Percentiles rank a stretch among this genome's conserved stretches.
phyloP scores from a whole-genome alignment of 1,284 basidiomycete genomes.

The Exobasidium cylindrosporum region DNA sequence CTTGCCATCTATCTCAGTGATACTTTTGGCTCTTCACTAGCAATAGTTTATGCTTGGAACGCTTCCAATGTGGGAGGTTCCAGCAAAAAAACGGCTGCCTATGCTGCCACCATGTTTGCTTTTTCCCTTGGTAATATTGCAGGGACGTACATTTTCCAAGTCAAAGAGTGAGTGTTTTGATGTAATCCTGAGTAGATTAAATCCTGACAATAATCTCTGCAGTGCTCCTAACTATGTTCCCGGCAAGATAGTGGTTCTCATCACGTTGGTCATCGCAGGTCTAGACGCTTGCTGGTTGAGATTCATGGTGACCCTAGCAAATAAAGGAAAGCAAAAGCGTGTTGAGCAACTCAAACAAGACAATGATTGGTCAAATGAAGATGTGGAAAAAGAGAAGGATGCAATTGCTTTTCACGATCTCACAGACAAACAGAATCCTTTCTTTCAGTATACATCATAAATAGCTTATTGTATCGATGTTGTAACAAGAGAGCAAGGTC shows the following conservation, averaged over 20 bases:
- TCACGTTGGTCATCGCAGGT: slow-evolving; percentile 63
- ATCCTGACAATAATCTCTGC: too few species aligned
- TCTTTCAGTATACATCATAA: slow-evolving; percentile 32
- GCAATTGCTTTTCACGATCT: slow-evolving; percentile 65
- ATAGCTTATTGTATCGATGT: not conserved
- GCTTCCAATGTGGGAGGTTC: slow-evolving; percentile 67
- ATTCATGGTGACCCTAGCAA: slow-evolving; percentile 63
- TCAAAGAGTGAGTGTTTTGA: slow-evolving; percentile 4
- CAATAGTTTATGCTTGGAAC: slow-evolving; percentile 67
- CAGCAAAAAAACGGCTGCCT: slow-evolving; percentile 63
- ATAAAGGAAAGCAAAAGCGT: slow-evolving; percentile 59
- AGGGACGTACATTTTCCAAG: slow-evolving; percentile 6
- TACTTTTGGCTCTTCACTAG: slow-evolving; percentile 61
- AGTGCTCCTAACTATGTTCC: slow-evolving; percentile 64
- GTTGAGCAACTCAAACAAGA: slow-evolving; percentile 60
- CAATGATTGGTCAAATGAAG: slow-evolving; percentile 63
- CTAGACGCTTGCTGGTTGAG: slow-evolving; percentile 61
- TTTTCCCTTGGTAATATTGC: slow-evolving; percentile 64
- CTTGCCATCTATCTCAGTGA: slow-evolving; percentile 66
- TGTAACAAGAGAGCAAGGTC: too few species aligned
- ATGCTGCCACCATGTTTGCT: slow-evolving; percentile 64
- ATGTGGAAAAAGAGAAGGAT: slow-evolving; percentile 63
- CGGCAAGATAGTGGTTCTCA: slow-evolving; percentile 66
- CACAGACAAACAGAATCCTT: slow-evolving; percentile 63
- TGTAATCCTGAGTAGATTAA: too few species aligned